phyloP scores from a whole-genome alignment of 2,329 filamentous ascomycete species.

The Colletotrichum sp. region DNA sequence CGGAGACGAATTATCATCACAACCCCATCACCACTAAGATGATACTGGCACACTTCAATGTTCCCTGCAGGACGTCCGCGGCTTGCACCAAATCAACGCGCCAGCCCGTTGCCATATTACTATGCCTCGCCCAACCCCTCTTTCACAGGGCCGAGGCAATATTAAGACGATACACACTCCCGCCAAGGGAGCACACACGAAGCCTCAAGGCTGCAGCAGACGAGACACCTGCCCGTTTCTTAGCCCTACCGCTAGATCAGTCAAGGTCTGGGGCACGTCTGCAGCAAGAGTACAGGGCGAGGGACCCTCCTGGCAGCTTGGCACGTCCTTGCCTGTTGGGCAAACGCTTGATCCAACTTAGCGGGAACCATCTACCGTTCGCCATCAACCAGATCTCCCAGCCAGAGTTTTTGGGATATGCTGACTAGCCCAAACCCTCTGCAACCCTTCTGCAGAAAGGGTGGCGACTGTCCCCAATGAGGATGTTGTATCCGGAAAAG shows the following conservation, averaged over 20 bases:
- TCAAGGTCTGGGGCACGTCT: neutral
- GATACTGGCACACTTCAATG: neutral
- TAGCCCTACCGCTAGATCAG: constrained; percentile 2
- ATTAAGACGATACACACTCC: neutral
- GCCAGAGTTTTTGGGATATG: neutral
- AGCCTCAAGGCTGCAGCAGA: constrained; percentile 16
- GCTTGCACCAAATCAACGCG: neutral
- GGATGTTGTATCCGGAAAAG: neutral
- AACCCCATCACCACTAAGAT: neutral
- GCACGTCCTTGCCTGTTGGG: neutral
- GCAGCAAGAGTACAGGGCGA: neutral
- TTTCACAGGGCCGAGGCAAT: neutral
- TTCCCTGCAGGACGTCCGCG: neutral
- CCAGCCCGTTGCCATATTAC: neutral
- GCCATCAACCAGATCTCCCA: neutral
- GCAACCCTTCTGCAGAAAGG: neutral
- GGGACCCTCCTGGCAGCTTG: neutral
- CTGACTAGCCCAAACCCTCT: neutral
- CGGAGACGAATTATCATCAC: neutral
- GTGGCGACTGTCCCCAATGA: neutral
- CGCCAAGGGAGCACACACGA: neutral
- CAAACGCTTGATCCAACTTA: neutral
- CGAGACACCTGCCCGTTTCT: constrained; percentile 4
- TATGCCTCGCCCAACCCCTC: neutral
- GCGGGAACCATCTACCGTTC: neutral